Evolutionary conservation across 1,139 yeast species (phyloP), one percentile per base, ranked within the genome.

Genomic region (Debaryomycetaceae sp.): DNA sequence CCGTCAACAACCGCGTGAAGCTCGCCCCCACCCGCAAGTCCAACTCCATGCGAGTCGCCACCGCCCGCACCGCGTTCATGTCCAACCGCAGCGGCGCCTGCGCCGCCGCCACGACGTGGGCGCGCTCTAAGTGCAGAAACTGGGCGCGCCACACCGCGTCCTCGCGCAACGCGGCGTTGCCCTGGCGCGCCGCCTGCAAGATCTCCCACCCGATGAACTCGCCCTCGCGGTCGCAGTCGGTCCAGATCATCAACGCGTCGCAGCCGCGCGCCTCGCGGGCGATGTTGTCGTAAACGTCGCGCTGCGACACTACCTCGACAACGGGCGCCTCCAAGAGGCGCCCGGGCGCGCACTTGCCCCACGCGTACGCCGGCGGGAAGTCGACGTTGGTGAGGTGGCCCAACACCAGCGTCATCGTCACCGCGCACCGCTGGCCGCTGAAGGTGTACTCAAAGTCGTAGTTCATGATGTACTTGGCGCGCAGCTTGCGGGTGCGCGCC

Each of bases 211-310:
- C 99, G 38, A 93, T 93, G 51, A 81, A 83, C 54, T 93, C 99
- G 1, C 99, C 99, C 51, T 93, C 99, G 25, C 98, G 67, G 64
- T 93, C 99, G 58, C 97, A 91, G 67, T 93, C 99, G 2, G 98
- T 93, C 98, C 98, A 93, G 7, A 93, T 86, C 83, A 85, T 84
- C 39, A 93, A 59, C 29, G 65, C 62, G 31, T 76, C 71, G 4
- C 84, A 74, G 18, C 45, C 49, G 23, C 79, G 52, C 3, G 91
- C 85, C 48, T 88, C 89, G 3, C 56, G 56, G 23, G 71, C 56
- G 29, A 93, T 85, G 49, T 91, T 91, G n/a, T 65, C 61, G 12
- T 80, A 80, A 15, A 86, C 75, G 16, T 68, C 70, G 39, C 56
- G 51, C 43, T 64, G 62, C 12, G 56, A 56, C 13, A 71, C 57